Percentiles rank a stretch among this genome's conserved stretches.
These are phyloP conservation scores for Annulohypoxylon maeteangense DNA, from an alignment of 495 filamentous ascomycete species.

Conservation along the genomic window DNA sequence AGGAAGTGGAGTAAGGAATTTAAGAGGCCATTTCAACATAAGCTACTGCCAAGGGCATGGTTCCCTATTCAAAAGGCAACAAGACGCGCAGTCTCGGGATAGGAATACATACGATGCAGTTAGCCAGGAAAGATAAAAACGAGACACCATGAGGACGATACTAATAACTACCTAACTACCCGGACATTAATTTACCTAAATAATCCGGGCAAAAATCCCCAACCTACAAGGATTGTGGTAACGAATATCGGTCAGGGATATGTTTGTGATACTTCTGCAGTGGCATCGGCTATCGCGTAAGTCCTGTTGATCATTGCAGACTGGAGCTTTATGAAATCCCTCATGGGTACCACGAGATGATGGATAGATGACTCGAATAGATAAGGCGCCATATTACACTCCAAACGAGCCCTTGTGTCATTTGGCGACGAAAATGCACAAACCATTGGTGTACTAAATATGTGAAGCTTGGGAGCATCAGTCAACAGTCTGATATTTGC, in stretches of 20 bases:
- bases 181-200: neutral
- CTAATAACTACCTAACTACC: too few species aligned
- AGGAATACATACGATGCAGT: neutral
- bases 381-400: neutral
- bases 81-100: neutral
- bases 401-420: neutral
- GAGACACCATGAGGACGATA: neutral
- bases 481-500: neutral
- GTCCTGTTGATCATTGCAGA: neutral
- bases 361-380: neutral
- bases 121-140: neutral
- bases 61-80: neutral
- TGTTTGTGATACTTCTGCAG: neutral
- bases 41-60: neutral
- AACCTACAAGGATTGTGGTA: neutral
- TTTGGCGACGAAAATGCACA: neutral
- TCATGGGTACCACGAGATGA: neutral
- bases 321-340: neutral
- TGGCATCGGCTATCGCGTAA: neutral
- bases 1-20: neutral
- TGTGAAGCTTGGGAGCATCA: neutral
- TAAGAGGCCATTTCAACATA: neutral
- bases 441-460: neutral
- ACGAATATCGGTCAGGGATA: neutral
- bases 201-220: neutral